These are phyloP conservation scores for Carpinus fangiana DNA, from an alignment of 306 rosid genomes.

Conservation along the genomic window DNA sequence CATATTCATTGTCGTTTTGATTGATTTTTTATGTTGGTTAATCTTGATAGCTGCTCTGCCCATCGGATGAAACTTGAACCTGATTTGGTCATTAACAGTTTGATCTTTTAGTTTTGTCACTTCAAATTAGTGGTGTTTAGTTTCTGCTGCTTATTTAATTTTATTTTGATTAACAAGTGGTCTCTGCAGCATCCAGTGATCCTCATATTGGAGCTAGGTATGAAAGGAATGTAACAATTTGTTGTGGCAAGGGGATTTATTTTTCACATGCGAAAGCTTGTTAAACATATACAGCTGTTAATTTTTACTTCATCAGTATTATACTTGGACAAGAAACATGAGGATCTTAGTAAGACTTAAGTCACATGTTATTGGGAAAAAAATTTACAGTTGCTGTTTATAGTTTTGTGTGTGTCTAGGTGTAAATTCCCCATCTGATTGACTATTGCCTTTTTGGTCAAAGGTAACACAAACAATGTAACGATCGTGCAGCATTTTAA, in stretches of 20 bases:
- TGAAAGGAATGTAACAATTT: neutral
- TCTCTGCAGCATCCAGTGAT: conserved; percentile 11
- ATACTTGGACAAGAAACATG: neutral
- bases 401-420: neutral
- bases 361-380: neutral
- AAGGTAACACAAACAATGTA: neutral
- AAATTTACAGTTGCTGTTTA: neutral
- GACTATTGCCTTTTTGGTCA: neutral
- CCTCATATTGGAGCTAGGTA: neutral
- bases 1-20: neutral
- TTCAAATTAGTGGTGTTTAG: neutral
- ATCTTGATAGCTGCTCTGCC: conserved; percentile 18
- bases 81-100: conserved; percentile 2
- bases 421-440: neutral
- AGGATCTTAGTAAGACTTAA: neutral
- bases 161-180: conserved; percentile 3
- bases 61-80: conserved; percentile 3
- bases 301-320: neutral
- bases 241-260: neutral
- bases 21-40: conserved; percentile 2
- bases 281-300: neutral
- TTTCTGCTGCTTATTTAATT: conserved; percentile 18
- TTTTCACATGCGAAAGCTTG: neutral
- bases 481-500: neutral
- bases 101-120: neutral